These are phyloP conservation scores for Coffea canephora DNA, from an alignment of 257 asterid species.

Conservation along the genomic window DNA sequence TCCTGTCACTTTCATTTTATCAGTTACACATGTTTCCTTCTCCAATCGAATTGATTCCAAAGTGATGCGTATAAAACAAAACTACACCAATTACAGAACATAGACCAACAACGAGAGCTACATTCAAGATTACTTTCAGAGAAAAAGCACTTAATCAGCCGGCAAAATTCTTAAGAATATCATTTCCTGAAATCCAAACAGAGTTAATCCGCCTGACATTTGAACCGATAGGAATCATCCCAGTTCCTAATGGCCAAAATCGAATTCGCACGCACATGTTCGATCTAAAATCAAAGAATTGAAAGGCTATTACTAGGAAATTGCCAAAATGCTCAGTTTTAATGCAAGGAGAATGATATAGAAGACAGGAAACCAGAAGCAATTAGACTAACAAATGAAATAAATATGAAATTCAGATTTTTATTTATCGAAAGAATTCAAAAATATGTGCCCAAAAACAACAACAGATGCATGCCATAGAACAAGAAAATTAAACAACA, in stretches of 20 bases:
- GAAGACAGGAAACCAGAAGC: neutral
- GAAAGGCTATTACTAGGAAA: neutral
- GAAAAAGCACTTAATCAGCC: no score
- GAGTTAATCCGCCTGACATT: neutral
- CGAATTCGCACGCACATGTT: neutral
- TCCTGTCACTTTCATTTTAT: neutral
- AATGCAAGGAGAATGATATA: neutral
- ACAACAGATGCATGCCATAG: neutral
- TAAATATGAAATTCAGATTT: constrained; percentile 2
- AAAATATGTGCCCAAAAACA: constrained; percentile 9
- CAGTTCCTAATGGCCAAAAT: neutral
- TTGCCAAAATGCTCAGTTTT: neutral
- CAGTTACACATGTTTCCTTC: neutral
- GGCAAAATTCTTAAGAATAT: neutral
- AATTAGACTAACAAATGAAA: neutral
- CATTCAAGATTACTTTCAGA: neutral
- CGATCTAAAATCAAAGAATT: no score
- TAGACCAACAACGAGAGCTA: neutral
- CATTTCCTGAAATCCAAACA: neutral
- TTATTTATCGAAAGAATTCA: constrained; percentile 14
- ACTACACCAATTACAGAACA: neutral
- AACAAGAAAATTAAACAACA: neutral
- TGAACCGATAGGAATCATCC: neutral
- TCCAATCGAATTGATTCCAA: neutral
- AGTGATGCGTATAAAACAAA: neutral